A percentile compares a stretch with the other conserved stretches of the same genome.
These are phyloP conservation scores for Emmonsiellopsis sp. DNA, from an alignment of 2,329 filamentous ascomycete species.

Conservation along the genomic window DNA sequence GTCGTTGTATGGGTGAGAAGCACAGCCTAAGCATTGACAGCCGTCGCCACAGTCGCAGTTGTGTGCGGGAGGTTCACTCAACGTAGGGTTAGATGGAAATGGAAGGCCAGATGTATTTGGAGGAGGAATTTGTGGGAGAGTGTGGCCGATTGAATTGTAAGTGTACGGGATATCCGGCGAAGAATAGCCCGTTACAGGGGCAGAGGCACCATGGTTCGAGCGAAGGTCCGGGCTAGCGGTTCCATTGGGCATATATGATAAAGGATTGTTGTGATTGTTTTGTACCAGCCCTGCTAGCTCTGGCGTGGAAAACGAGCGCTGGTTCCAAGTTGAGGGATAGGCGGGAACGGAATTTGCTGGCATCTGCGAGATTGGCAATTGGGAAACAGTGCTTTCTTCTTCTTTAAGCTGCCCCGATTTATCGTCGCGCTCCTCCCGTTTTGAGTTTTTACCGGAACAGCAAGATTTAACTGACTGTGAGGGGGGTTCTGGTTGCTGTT, in stretches of 20 bases:
- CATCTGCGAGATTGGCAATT: neutral
- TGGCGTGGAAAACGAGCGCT: neutral
- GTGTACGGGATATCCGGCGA: neutral
- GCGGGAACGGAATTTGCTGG: neutral
- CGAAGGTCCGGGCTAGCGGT: neutral
- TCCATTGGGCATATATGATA: neutral
- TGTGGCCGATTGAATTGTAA: neutral
- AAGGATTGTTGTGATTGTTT: neutral
- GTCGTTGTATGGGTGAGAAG: conserved; percentile 38
- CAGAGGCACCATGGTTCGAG: neutral
- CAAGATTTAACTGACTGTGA: neutral
- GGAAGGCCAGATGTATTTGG: neutral
- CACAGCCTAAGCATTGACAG: conserved; percentile 39
- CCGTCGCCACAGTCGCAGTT: conserved; percentile 35
- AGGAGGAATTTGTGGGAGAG: neutral
- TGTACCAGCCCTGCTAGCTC: neutral
- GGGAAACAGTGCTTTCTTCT: neutral
- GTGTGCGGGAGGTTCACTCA: neutral
- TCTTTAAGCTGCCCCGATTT: neutral
- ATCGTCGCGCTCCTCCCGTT: neutral
- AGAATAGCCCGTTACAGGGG: conserved; percentile 2
- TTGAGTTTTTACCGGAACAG: neutral
- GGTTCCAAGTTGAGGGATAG: neutral
- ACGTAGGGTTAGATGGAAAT: neutral
- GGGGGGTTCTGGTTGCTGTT: neutral